phyloP scores from a whole-genome alignment of 2,329 filamentous ascomycete genomes.

The Cordyceps farinosa region DNA sequence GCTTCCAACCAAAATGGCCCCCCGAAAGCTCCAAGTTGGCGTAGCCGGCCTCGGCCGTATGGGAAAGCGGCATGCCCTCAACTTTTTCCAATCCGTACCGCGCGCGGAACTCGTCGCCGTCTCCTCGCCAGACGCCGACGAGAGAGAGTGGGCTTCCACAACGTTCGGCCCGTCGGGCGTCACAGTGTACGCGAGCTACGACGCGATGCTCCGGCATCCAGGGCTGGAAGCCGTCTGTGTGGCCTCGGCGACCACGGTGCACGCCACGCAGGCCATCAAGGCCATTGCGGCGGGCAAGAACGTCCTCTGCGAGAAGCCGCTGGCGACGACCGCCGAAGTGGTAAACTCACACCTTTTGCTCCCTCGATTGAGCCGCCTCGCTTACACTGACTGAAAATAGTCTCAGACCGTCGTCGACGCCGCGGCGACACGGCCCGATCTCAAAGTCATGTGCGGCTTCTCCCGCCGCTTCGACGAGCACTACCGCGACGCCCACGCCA shows the following conservation, averaged over 20 bases:
- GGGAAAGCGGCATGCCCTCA: constrained; percentile 48
- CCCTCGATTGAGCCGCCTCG: not conserved
- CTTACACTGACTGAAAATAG: not conserved
- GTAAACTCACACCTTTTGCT: not conserved
- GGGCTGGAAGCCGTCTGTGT: not conserved
- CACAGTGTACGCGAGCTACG: not conserved
- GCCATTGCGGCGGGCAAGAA: not conserved
- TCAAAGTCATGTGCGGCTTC: constrained; percentile 57
- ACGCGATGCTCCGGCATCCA: not conserved
- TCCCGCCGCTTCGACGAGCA: constrained; percentile 56
- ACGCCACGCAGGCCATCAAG: not conserved
- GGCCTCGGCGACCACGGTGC: not conserved
- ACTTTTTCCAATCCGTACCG: constrained; percentile 43
- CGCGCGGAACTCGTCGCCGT: constrained; percentile 48
- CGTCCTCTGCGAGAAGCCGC: not conserved
- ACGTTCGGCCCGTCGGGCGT: constrained; percentile 22
- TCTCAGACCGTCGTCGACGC: not conserved
- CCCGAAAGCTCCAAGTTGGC: constrained; percentile 39
- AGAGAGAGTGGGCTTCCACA: constrained; percentile 49
- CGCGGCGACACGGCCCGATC: constrained; percentile 51
- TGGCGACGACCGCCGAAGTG: not conserved
- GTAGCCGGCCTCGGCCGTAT: constrained; percentile 50
- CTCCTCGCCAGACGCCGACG: constrained; percentile 42
- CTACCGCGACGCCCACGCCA: constrained; percentile 57
- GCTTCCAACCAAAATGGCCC: not conserved